phyloP scores from a whole-genome alignment of 2,329 filamentous ascomycete genomes.

The Fusarium agapanthi region DNA sequence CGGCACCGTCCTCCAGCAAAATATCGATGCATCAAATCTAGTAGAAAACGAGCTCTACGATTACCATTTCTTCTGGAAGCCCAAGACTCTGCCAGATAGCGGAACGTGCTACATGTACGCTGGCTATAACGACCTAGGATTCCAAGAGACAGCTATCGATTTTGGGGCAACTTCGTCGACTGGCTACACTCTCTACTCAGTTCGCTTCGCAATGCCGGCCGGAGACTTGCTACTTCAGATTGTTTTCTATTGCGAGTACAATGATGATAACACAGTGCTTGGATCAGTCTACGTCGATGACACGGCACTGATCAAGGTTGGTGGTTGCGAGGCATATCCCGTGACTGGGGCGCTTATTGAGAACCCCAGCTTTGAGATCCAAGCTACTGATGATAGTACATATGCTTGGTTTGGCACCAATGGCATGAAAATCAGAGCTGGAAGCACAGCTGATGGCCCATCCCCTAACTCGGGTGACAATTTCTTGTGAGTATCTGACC shows the following conservation, averaged over 20 bases:
- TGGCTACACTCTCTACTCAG: neutral
- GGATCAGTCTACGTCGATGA: conserved; percentile 4
- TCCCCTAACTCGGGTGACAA: neutral
- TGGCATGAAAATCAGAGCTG: neutral
- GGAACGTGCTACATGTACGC: neutral
- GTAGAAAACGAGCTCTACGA: neutral
- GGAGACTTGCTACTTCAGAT: neutral
- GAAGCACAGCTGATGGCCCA: neutral
- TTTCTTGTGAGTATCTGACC: neutral
- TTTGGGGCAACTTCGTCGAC: neutral
- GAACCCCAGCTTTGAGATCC: neutral
- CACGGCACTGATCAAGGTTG: neutral
- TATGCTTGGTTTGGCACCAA: conserved; percentile 16
- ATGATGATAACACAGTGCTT: neutral
- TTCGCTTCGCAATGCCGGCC: neutral
- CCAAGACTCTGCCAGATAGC: neutral
- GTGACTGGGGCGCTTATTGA: neutral
- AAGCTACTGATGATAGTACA: neutral
- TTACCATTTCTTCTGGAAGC: conserved; percentile 14
- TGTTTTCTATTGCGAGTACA: neutral
- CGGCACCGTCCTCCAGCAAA: neutral
- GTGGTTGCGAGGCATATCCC: conserved; percentile 5
- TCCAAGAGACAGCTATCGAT: neutral
- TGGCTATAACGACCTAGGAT: neutral
- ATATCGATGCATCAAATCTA: rapidly evolving